Conservation (phyloP, 176 grass and related monocot species). For the Eleusine indica region DNA sequence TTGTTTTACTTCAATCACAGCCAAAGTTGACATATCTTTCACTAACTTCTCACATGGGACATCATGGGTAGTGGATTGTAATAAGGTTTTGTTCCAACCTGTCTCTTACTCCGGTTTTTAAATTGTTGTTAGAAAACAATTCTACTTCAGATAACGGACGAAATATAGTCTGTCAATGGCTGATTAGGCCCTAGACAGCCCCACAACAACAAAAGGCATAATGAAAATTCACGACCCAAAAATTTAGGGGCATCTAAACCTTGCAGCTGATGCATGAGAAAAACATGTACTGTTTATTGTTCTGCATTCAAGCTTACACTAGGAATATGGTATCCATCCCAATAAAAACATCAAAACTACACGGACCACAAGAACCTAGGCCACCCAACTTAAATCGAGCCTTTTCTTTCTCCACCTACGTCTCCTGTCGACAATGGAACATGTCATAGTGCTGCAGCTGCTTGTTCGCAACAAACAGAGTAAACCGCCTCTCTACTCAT, state of each 20-base stretch:
- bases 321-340: slow-evolving; percentile 52
- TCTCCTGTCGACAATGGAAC: slow-evolving; percentile 59
- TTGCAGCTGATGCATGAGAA: slow-evolving; percentile 41
- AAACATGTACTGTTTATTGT: slow-evolving; percentile 52
- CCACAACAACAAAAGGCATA: no score
- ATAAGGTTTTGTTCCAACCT: no score
- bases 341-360: slow-evolving; percentile 61
- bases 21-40: no score
- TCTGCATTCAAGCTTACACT: slow-evolving; percentile 57
- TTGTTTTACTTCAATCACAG: no score
- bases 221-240: background rate
- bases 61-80: no score
- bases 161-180: no score
- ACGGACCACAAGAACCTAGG: slow-evolving; percentile 42
- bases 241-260: slow-evolving; percentile 6
- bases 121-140: no score
- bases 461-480: slow-evolving; percentile 39
- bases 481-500: slow-evolving; percentile 27
- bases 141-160: no score
- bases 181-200: no score
- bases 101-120: no score
- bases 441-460: slow-evolving; percentile 35
- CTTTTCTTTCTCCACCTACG: slow-evolving; percentile 57
- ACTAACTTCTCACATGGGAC: no score
- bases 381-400: slow-evolving; percentile 39